Evolutionary conservation across 352 stramenopile genomes (phyloP), one percentile per base, ranked within the genome.

Genomic region (Globisporangium parvum): DNA sequence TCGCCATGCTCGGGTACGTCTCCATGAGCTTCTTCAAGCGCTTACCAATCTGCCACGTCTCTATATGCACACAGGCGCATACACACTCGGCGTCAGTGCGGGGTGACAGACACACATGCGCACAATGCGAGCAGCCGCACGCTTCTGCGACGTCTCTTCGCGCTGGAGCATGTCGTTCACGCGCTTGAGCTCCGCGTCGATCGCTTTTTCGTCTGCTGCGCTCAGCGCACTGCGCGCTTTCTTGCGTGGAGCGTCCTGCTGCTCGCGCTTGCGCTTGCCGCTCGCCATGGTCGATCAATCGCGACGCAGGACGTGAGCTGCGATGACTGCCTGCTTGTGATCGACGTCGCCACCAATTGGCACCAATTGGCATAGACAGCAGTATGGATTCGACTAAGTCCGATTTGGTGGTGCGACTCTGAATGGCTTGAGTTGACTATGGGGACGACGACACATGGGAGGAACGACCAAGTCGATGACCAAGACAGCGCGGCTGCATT

Each of bases 41-140:
- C 63, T 93, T 93, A 47, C 83, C 80, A 58, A 93, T 89, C 68
- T 89, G 79, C 80, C 83, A 93, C 14, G 80, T 91, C 51, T 93
- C 83, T 89, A 58, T 39, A 51, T 26, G 54, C 42, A 69, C 18
- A n/a, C 54, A 33, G 17, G 17, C 52, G 20, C 47, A 53, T 53
- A 20, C 24, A 55, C 4, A 24, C 3, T n/a, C n/a, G 2, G 18
- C 18, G 39, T 44, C 10, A 44, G 39, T n/a, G 18, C 14, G 5
- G 5, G 18, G 8, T 14, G 12, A 44, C 12, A n/a, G 39, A 6
- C 14, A 11, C 17, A 41, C n/a, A n/a, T n/a, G n/a, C n/a, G 31
- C 37, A 44, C 26, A 57, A 15, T 12, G 37, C 28, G 26, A 31
- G 26, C 26, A 31, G 3, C 65, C 60, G 24, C 48, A 85, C 75